These are phyloP conservation scores for Penicillium psychrofluorescens DNA, from an alignment of 495 filamentous ascomycete species.

Conservation along the genomic window DNA sequence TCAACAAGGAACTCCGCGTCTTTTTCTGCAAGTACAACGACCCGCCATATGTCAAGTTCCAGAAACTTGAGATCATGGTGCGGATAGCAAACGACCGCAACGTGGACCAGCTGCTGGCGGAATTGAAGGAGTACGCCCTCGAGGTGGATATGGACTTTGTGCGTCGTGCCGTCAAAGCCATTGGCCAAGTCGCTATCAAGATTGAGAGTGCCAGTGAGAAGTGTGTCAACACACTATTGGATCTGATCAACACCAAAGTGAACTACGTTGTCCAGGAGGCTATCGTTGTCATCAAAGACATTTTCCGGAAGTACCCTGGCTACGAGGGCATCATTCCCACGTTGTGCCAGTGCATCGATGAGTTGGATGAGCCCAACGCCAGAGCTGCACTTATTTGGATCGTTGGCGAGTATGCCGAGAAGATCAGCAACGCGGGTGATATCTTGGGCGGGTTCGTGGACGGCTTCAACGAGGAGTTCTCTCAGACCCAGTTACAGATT, in stretches of 20 bases:
- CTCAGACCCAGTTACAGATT: slow-evolving; percentile 91
- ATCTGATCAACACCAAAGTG: slow-evolving; percentile 93
- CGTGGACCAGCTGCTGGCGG: slow-evolving; percentile 86
- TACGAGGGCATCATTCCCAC: slow-evolving; percentile 98
- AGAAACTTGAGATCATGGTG: slow-evolving; percentile 99
- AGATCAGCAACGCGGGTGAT: slow-evolving; percentile 94
- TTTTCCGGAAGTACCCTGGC: slow-evolving; percentile 93
- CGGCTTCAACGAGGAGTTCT: slow-evolving; percentile 87
- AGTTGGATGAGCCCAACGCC: slow-evolving; percentile 90
- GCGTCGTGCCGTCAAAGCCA: slow-evolving; percentile 84
- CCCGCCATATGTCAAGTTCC: slow-evolving; percentile 92
- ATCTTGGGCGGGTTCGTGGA: slow-evolving; percentile 83
- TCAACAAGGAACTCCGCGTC: slow-evolving; percentile 93
- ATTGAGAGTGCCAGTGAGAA: slow-evolving; percentile 90
- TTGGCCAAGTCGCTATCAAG: slow-evolving; percentile 97
- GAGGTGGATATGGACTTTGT: slow-evolving; percentile 99
- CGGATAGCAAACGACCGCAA: slow-evolving; percentile 98
- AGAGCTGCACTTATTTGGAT: slow-evolving; percentile 95
- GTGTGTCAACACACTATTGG: slow-evolving; percentile 88
- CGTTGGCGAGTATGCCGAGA: slow-evolving; percentile 96
- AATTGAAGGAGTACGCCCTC: slow-evolving; percentile 93
- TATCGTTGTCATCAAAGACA: slow-evolving; percentile 97
- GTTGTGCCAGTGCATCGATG: slow-evolving; percentile 93
- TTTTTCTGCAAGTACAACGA: slow-evolving; percentile 99
- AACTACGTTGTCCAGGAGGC: slow-evolving; percentile 99